Percentiles rank a stretch among this genome's conserved stretches.
Evolutionary conservation across 371 early-diverging fungal species (phyloP).

Genomic region (Lichtheimia ornata): DNA sequence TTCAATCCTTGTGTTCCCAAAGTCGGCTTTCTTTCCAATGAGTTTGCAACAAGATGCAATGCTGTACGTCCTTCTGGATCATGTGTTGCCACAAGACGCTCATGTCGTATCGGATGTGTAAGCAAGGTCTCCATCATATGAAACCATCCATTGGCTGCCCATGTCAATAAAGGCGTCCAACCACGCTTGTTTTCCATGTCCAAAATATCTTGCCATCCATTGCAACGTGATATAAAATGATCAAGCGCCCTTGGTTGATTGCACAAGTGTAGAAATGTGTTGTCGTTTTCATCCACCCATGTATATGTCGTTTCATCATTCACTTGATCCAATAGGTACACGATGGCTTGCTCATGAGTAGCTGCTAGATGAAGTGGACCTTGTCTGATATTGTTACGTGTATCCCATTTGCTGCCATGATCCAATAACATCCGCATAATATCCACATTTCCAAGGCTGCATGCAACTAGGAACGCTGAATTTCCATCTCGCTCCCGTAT

Average conservation of each 20-base stretch:
- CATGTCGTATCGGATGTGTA: background rate
- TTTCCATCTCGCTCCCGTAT: slow-evolving; percentile 42
- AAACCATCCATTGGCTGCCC: slow-evolving; percentile 43
- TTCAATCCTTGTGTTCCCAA: slow-evolving; percentile 16
- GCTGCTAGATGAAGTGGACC: slow-evolving; percentile 34
- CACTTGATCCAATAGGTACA: slow-evolving; percentile 14
- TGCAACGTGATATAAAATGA: slow-evolving; percentile 4
- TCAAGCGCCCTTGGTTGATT: slow-evolving; percentile 20
- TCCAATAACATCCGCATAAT: slow-evolving; percentile 1
- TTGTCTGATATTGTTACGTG: slow-evolving; percentile 1
- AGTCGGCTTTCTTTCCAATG: background rate
- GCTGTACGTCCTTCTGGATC: slow-evolving; percentile 2
- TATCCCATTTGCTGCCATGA: background rate
- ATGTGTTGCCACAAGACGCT: no score
- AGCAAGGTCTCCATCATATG: slow-evolving; percentile 36
- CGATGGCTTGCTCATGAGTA: background rate
- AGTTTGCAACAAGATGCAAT: slow-evolving; percentile 2
- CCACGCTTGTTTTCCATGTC: slow-evolving; percentile 28
- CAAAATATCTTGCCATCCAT: slow-evolving; percentile 1
- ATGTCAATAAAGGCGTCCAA: slow-evolving; percentile 43
- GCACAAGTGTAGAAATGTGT: slow-evolving; percentile 49
- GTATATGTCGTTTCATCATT: background rate
- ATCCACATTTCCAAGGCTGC: background rate
- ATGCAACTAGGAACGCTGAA: slow-evolving; percentile 38
- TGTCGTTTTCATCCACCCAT: slow-evolving; percentile 30